Evolutionary conservation across 2,329 filamentous ascomycete genomes (phyloP), one percentile per base, ranked within the genome.

Genomic region (Fusarium nisikadoi): DNA sequence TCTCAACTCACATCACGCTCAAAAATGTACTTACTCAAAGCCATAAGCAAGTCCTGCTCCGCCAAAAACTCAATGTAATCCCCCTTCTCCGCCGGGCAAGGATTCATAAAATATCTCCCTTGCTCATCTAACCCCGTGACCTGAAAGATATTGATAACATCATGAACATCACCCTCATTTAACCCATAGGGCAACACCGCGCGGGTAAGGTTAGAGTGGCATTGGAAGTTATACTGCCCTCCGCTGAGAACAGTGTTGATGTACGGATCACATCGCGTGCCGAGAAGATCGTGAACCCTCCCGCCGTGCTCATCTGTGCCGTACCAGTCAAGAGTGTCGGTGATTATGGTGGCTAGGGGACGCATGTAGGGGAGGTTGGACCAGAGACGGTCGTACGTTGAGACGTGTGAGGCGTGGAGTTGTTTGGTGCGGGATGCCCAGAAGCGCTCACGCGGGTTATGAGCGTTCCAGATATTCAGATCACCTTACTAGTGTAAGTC

Each of bases 91-190:
- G 89, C 89, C 0, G 89, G 89, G 63, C 86, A 88, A 1, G 89
- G 86, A 63, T 86, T 89, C 87, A 97, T 97, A 68, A 93, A 95
- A 73, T 95, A 95, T 57, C 90, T 87, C 0, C 92, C 93, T 66
- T 91, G 77, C 58, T 88, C 84, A 75, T 96, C 91, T 50, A 96
- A 79, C 0, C 93, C 93, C 0, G 94, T 96, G 11, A 95, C 93
- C 80, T 97, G 94, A 78, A 97, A 96, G 6, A 97, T 85, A 77
- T 97, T 97, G 59, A 97, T 86, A 1, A 97, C 93, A 79, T 97
- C 93, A 76, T 97, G 94, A 3, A 96, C 89, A 77, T 96, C 93
- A 35, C 85, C 84, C 81, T 96, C 94, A 9, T 84, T 86, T 45
- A 96, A 80, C 0, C 93, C 92, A 68, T 86, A 90, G 0, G 91